Percentiles rank a stretch among this genome's conserved stretches.
Conservation (phyloP, 345 rosid genomes). For the Euphorbia peplus region DNA sequence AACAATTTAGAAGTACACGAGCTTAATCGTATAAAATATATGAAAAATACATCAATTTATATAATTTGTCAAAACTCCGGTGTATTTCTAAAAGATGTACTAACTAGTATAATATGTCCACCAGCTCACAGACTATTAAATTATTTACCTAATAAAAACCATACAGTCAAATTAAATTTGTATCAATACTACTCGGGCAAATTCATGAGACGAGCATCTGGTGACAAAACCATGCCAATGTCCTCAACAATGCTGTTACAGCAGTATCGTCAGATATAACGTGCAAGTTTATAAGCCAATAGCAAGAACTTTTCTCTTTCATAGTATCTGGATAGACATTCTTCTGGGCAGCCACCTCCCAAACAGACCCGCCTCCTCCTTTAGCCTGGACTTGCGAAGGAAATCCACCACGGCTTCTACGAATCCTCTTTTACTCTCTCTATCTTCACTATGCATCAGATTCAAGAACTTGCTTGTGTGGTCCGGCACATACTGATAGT, state of each 20-base stretch:
- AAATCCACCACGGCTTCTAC: slow-evolving; percentile 86
- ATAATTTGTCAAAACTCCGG: too few species aligned
- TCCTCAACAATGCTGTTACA: slow-evolving; percentile 71
- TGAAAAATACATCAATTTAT: too few species aligned
- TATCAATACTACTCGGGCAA: slow-evolving; percentile 70
- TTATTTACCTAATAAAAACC: too few species aligned
- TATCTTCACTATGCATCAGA: slow-evolving; percentile 89
- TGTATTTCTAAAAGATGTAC: too few species aligned
- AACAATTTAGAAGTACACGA: too few species aligned
- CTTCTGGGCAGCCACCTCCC: slow-evolving; percentile 87
- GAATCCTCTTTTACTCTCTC: slow-evolving; percentile 96
- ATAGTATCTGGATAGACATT: slow-evolving; percentile 83
- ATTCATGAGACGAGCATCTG: slow-evolving; percentile 65
- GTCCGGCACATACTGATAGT: slow-evolving; percentile 78
- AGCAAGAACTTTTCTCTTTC: slow-evolving; percentile 67
- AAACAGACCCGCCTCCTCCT: slow-evolving; percentile 92
- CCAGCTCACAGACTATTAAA: slow-evolving; percentile 82
- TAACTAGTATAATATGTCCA: slow-evolving; percentile 60
- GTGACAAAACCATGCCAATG: slow-evolving; percentile 84
- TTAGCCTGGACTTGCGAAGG: slow-evolving; percentile 84
- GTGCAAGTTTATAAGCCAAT: slow-evolving; percentile 93
- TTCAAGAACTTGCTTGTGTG: slow-evolving; percentile 74
- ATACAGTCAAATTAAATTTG: slow-evolving; percentile 92
- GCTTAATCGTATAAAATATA: too few species aligned
- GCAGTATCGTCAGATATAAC: slow-evolving; percentile 98